phyloP scores from a whole-genome alignment of 2,329 filamentous ascomycete species.

The Aphanocladium album region DNA sequence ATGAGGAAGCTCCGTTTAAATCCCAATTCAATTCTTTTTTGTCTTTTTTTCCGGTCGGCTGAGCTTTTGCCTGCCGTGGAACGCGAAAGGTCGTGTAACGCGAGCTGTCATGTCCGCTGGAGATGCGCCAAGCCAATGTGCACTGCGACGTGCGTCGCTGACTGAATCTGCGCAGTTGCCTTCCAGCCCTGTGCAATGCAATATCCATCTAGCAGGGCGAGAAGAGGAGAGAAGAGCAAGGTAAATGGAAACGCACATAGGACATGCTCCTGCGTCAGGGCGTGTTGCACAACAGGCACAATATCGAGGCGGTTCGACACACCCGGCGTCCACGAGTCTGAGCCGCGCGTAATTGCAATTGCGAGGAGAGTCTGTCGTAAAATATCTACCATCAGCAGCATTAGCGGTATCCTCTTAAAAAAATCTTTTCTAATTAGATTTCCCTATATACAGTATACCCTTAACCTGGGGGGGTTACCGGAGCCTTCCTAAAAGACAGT shows the following conservation, averaged over 20 bases:
- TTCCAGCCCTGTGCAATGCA: neutral
- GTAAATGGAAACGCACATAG: neutral
- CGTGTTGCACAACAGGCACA: neutral
- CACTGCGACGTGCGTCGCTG: too few relatives aligned
- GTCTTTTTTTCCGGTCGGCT: neutral
- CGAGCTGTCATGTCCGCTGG: conserved; percentile 3
- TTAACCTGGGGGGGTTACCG: too few relatives aligned
- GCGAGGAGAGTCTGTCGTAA: too few relatives aligned
- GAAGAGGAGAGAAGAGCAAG: neutral
- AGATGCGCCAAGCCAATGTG: neutral
- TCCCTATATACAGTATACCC: too few relatives aligned
- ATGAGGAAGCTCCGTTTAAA: neutral
- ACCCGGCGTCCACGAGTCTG: too few relatives aligned
- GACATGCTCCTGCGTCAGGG: neutral
- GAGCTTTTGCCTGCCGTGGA: neutral
- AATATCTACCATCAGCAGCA: too few relatives aligned
- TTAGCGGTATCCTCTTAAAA: too few relatives aligned
- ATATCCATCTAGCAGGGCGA: neutral
- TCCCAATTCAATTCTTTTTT: neutral
- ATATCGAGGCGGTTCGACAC: too few relatives aligned
- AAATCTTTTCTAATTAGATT: too few relatives aligned
- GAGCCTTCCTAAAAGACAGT: too few relatives aligned
- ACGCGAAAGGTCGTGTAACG: neutral
- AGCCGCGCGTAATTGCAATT: too few relatives aligned
- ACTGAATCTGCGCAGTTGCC: neutral